phyloP scores from a whole-genome alignment of 2,329 filamentous ascomycete genomes.

The Verticillium albo-atrum region DNA sequence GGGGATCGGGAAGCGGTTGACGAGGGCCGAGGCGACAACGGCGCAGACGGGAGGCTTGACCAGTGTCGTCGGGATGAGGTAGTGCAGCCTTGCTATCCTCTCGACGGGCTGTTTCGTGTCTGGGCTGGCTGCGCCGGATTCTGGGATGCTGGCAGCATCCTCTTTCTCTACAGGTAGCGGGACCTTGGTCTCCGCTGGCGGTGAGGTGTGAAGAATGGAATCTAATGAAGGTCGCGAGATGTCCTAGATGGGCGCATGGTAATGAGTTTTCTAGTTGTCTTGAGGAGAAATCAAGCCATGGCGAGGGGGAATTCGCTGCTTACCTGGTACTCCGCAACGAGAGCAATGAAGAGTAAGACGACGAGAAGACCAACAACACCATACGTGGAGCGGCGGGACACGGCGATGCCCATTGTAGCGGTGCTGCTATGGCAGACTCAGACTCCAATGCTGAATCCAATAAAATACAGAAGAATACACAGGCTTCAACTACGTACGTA shows the following conservation, averaged over 20 bases:
- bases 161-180: not conserved
- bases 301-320: not conserved
- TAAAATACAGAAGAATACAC: not conserved
- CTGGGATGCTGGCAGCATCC: not conserved
- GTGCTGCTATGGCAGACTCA: not conserved
- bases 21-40: constrained; percentile 13
- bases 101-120: not conserved
- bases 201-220: not conserved
- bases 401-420: not conserved
- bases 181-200: not conserved
- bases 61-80: constrained; percentile 14
- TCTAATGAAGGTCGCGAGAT: not conserved
- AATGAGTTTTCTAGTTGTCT: too few species aligned
- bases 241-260: not conserved
- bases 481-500: not conserved
- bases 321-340: not conserved
- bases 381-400: not conserved
- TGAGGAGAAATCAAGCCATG: too few species aligned
- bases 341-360: not conserved
- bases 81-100: constrained; percentile 7
- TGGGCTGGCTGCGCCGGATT: not conserved
- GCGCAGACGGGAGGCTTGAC: constrained; percentile 13
- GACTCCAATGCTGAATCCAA: too few species aligned
- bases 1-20: constrained; percentile 16
- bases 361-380: not conserved